Base-by-base conservation (phyloP, 352 stramenopile species). In the Phytophthora sp. region DNA sequence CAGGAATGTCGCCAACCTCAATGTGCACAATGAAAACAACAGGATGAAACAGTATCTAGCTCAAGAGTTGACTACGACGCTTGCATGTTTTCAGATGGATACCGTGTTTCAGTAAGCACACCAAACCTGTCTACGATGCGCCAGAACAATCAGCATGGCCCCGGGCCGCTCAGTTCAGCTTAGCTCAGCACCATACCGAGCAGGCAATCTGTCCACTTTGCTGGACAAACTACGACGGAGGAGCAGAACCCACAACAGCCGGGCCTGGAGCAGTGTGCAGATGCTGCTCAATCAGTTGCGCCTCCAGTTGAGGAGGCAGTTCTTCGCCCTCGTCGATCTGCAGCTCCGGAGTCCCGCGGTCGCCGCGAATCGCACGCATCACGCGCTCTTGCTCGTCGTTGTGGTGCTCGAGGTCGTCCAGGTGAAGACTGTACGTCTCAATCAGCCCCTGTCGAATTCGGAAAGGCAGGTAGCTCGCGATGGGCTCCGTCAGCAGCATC, bases 391-490 rank as follows among this genome's bases (percentile, higher is more conserved):
- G 80, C 65, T 94, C 84, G 51, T 89, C 78, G 38, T 77, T 83
- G 67, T 94, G 84, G 66, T 93, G 84, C 69, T 94, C 84, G 34
- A 94, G 65, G 57, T 95, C 87, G 56, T 95, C 87, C 45, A 94
- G 62, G 50, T 95, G 88, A 48, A 95, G 76, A 49, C 86, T 95
- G 74, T 95, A 95, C 13, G 87, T 95, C 63, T 95, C 84, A 58
- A 95, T 95, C 27, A 95, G 74, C 13, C 87, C 87, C 58, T 95
- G 87, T 21, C 83, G 84, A 68, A 95, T 95, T 42, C 87, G 87
- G 58, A 91, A 94, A 13, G 87, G 87, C 37, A 95, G 53, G 58
- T 72, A 95, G 59, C 79, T 87, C 44, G 83, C 79, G 53, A 95
- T 88, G 11, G 87, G 87, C 63, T 95, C 87, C 13, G 84, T 93